A percentile compares a stretch with the other conserved stretches of the same genome.
phyloP scores from a whole-genome alignment of 345 rosid species.

The Syzygium aqueum region DNA sequence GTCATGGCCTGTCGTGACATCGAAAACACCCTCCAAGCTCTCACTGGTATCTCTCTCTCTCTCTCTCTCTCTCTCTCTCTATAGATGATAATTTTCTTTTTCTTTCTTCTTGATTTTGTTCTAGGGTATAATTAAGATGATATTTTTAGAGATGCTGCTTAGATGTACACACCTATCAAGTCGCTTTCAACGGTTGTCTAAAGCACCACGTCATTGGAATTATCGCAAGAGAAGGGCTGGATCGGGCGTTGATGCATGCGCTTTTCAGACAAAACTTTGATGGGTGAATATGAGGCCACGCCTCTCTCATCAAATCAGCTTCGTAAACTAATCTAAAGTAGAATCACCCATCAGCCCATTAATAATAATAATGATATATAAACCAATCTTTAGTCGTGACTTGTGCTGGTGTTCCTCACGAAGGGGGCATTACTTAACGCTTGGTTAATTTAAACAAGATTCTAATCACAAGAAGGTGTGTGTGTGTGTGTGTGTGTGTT shows the following conservation, averaged over 20 bases:
- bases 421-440: neutral
- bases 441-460: neutral
- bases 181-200: neutral
- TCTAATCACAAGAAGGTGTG: neutral
- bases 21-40: conserved; percentile 81
- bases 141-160: neutral
- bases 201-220: neutral
- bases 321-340: neutral
- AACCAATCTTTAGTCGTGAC: neutral
- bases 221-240: neutral
- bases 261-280: neutral
- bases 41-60: conserved; percentile 49
- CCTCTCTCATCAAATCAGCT: neutral
- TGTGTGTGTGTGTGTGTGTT: neutral
- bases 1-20: conserved; percentile 99
- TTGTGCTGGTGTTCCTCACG: neutral
- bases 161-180: neutral
- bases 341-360: neutral
- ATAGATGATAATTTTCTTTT: neutral
- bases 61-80: neutral
- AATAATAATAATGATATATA: neutral
- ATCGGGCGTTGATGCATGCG: neutral
- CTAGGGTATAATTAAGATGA: neutral
- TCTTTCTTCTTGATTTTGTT: neutral
- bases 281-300: neutral